Conservation (phyloP, 1,139 yeast species). For the Geotrichum candidum region DNA sequence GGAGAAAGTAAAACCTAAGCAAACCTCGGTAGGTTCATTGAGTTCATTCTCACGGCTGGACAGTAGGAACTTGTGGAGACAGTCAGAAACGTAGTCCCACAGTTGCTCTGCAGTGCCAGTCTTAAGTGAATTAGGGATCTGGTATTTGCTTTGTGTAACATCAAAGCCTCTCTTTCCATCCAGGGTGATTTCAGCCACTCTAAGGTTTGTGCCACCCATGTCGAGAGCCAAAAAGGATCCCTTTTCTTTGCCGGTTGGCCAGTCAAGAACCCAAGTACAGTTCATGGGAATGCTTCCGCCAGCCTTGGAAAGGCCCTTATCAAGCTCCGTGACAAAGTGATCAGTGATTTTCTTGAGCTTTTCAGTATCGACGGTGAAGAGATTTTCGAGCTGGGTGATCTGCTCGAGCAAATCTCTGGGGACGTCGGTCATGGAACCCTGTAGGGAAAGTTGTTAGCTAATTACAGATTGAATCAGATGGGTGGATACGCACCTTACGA, state of each 20-base stretch:
- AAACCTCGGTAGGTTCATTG: slow-evolving; percentile 37
- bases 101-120: slow-evolving; percentile 71
- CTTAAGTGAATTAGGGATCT: slow-evolving; percentile 66
- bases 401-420: slow-evolving; percentile 59
- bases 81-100: slow-evolving; percentile 81
- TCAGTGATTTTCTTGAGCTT: slow-evolving; percentile 59
- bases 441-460: slow-evolving; percentile 1
- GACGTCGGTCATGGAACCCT: slow-evolving; percentile 71
- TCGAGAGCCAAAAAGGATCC: slow-evolving; percentile 92
- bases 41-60: slow-evolving; percentile 41
- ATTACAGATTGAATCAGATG: neutral
- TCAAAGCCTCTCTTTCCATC: slow-evolving; percentile 76
- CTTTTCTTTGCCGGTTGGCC: slow-evolving; percentile 83
- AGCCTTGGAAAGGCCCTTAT: slow-evolving; percentile 65
- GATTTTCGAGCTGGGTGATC: slow-evolving; percentile 52
- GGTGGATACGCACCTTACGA: slow-evolving; percentile 46
- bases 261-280: slow-evolving; percentile 93
- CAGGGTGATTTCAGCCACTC: slow-evolving; percentile 79
- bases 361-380: slow-evolving; percentile 57
- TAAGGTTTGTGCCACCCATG: slow-evolving; percentile 89
- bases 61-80: slow-evolving; percentile 57
- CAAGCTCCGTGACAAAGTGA: slow-evolving; percentile 67
- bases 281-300: slow-evolving; percentile 95
- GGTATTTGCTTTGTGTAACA: slow-evolving; percentile 74
- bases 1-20: slow-evolving; percentile 92